phyloP scores from a whole-genome alignment of 352 stramenopile species.

The Globisporangium ultimum region DNA sequence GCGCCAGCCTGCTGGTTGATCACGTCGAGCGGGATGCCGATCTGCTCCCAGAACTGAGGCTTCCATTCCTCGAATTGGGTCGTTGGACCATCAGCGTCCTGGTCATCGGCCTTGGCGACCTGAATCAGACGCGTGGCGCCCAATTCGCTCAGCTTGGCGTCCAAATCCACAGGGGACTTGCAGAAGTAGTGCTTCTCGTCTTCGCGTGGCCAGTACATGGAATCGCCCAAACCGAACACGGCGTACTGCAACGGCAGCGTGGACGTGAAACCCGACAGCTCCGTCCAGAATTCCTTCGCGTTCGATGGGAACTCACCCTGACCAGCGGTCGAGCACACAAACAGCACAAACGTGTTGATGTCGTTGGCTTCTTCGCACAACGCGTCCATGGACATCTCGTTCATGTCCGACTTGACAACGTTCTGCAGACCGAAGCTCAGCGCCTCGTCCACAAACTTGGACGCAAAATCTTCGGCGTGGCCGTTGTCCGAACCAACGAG shows the following conservation, averaged over 20 bases:
- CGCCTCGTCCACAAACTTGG: slow-evolving; percentile 69
- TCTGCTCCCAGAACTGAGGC: slow-evolving; percentile 66
- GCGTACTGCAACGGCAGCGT: slow-evolving; percentile 73
- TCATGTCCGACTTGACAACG: slow-evolving; percentile 83
- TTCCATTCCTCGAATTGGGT: slow-evolving; percentile 77
- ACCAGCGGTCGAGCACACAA: slow-evolving; percentile 76
- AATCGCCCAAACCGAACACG: slow-evolving; percentile 80
- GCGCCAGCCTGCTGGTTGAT: slow-evolving; percentile 30
- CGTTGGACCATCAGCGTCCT: slow-evolving; percentile 74
- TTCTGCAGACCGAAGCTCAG: slow-evolving; percentile 67
- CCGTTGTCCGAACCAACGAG: slow-evolving; percentile 77
- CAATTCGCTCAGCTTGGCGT: slow-evolving; percentile 72
- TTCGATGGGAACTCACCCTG: slow-evolving; percentile 82
- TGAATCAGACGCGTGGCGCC: slow-evolving; percentile 58
- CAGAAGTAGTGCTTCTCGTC: slow-evolving; percentile 87
- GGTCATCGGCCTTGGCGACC: slow-evolving; percentile 71
- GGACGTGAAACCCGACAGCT: slow-evolving; percentile 49
- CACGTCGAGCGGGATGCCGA: slow-evolving; percentile 61
- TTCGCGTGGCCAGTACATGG: slow-evolving; percentile 75
- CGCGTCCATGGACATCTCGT: slow-evolving; percentile 72
- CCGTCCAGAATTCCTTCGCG: slow-evolving; percentile 75
- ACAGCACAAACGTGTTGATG: slow-evolving; percentile 67
- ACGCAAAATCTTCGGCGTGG: slow-evolving; percentile 67
- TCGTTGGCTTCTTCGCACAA: slow-evolving; percentile 68
- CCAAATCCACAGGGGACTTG: slow-evolving; percentile 63